Evolutionary conservation across 495 filamentous ascomycete genomes (phyloP).

Genomic region (Saxophila tyrrhenica): DNA sequence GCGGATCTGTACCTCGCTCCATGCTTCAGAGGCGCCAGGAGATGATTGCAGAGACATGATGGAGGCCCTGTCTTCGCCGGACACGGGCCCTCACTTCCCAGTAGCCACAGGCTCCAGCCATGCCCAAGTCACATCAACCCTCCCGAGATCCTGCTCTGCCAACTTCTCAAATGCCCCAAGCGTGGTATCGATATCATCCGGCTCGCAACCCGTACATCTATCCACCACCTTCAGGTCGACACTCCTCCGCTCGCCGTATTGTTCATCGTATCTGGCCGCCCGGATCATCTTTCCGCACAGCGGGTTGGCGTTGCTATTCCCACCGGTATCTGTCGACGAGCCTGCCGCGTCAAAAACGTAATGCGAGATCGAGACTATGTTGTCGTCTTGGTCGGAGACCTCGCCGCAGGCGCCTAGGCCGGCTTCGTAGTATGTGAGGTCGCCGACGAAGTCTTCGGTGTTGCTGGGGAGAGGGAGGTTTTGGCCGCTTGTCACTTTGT

Average conservation of each 20-base stretch:
- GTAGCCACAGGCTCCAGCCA: conserved; percentile 39
- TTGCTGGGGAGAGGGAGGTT: conserved; percentile 48
- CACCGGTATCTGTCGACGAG: conserved; percentile 23
- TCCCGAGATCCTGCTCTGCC: conserved; percentile 43
- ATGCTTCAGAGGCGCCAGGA: no score
- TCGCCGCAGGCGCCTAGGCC: conserved; percentile 63
- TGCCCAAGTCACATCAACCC: conserved; percentile 53
- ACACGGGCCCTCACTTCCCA: background rate
- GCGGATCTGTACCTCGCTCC: no score
- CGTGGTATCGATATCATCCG: conserved; percentile 57
- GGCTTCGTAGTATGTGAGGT: conserved; percentile 60
- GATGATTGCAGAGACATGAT: no score
- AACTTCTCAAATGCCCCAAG: conserved; percentile 47
- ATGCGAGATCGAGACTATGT: conserved; percentile 56
- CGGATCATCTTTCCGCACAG: conserved; percentile 57
- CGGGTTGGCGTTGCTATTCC: conserved; percentile 50
- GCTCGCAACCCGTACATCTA: conserved; percentile 55
- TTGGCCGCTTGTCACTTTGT: conserved; percentile 9
- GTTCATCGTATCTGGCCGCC: conserved; percentile 38
- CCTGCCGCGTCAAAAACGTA: conserved; percentile 51
- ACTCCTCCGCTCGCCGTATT: conserved; percentile 28
- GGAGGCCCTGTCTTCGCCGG: background rate
- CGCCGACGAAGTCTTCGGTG: conserved; percentile 43
- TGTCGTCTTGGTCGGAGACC: conserved; percentile 38
- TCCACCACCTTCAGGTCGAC: conserved; percentile 65